Percentiles rank a stretch among this genome's conserved stretches.
Evolutionary conservation across 495 filamentous ascomycete species (phyloP).

Genomic region (Chaetomium tenue): DNA sequence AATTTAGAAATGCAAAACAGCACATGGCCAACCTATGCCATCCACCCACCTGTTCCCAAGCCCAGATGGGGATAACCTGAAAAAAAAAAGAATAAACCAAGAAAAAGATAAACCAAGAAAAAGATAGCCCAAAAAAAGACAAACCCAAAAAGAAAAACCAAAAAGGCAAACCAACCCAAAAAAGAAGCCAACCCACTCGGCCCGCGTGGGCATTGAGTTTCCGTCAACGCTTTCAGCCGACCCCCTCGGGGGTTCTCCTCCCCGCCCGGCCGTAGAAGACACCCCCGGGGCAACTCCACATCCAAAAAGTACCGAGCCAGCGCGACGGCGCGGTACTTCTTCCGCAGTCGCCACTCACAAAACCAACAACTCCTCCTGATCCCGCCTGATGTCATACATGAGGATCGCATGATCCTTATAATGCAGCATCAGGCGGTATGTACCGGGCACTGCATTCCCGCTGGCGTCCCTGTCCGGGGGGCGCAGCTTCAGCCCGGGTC

Average conservation of each 20-base stretch:
- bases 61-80: too few relatives aligned
- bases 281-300: not conserved
- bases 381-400: constrained; percentile 70
- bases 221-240: too few relatives aligned
- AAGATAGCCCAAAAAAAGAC: too few relatives aligned
- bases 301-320: too few relatives aligned
- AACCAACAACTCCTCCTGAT: constrained; percentile 30
- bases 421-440: constrained; percentile 70
- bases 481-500: constrained; percentile 50
- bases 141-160: not conserved
- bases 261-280: not conserved
- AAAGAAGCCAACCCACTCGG: not conserved
- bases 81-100: too few relatives aligned
- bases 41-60: too few relatives aligned
- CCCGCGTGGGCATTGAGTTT: not conserved
- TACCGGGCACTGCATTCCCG: constrained; percentile 20
- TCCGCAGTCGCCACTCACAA: constrained; percentile 13
- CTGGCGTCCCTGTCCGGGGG: not conserved
- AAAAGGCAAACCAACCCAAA: too few relatives aligned
- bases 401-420: constrained; percentile 76
- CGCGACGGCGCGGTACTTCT: too few relatives aligned
- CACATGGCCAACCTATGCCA: too few relatives aligned
- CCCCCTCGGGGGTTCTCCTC: too few relatives aligned
- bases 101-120: too few relatives aligned
- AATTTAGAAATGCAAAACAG: too few relatives aligned